Base-by-base conservation (phyloP, 139 green algal species). In the Deuterostichococcus epilithicus region DNA sequence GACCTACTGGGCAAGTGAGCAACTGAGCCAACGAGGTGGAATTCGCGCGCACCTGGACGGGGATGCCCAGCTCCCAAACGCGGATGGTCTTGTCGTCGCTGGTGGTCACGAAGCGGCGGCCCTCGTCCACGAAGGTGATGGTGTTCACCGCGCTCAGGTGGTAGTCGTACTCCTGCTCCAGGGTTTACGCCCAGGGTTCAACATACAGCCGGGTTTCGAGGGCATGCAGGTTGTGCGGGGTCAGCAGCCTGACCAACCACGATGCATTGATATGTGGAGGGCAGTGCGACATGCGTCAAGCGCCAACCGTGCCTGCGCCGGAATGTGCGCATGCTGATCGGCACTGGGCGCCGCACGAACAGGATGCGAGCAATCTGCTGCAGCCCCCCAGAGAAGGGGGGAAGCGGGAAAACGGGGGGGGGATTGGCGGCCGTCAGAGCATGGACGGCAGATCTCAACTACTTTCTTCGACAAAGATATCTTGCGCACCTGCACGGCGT, bases 51-150 rank as follows among this genome's bases (percentile, higher is more conserved):
- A 83, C 77, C 78, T 88, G 85, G 73, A 98, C 94, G 30, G 96
- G 96, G 47, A 99, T 97, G 73, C 95, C 96, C 80, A 96, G 97
- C 85, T 99, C 96, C 96, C 96, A 99, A 70, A 98, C 92, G 45
- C 96, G 87, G 72, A 99, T 91, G 60, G 90, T 95, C 87, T 99
- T 99, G 92, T 99, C 96, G 80, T 99, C 92, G 36, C 82, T 91
- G 18, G 92, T 95, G 42, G 90, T 90, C 23, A 97, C 90, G 76
- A 97, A 97, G 38, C 89, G 87, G 28, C 88, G 80, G 33, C 87
- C 89, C 42, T 96, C 92, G 81, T 99, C 96, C 35, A 98, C 87
- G 77, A 99, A 99, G 28, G 95, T 98, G 38, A 99, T 92, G 0
- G 92, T 96, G 90, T 99, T 99, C 68, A 99, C 95, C 0, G 94